Conservation (phyloP, 495 filamentous ascomycete genomes). For the Penicillium silybi region DNA sequence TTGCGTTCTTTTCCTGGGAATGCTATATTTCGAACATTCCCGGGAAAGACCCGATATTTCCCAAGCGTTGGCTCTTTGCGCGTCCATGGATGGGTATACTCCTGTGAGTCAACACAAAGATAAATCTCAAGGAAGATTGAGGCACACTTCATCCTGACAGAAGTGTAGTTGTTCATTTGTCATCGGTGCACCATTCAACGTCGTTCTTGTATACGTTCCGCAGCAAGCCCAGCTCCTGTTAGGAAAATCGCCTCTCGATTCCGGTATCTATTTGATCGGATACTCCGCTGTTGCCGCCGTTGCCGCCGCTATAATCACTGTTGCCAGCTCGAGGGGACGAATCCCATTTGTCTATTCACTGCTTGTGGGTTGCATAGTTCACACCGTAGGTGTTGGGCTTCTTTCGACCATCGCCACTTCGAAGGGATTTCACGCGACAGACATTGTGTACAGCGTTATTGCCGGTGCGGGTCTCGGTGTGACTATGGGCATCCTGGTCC, state of each 20-base stretch:
- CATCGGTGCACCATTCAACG: conserved; percentile 52
- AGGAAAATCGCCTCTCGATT: conserved; percentile 31
- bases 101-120: conserved; percentile 18
- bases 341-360: conserved; percentile 50
- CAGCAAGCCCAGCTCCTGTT: conserved; percentile 58
- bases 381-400: conserved; percentile 49
- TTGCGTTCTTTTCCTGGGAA: conserved; percentile 38
- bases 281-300: conserved; percentile 43
- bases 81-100: conserved; percentile 31
- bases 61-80: conserved; percentile 31
- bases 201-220: conserved; percentile 53
- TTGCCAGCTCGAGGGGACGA: conserved; percentile 34
- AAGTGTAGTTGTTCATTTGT: conserved; percentile 21
- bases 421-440: conserved; percentile 23
- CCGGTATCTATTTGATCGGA: conserved; percentile 58
- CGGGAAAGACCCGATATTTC: conserved; percentile 34
- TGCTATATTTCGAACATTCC: conserved; percentile 27
- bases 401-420: conserved; percentile 39
- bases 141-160: not conserved
- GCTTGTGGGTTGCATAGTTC: conserved; percentile 39
- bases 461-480: conserved; percentile 49
- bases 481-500: conserved; percentile 40
- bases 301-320: conserved; percentile 47
- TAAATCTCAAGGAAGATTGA: not conserved
- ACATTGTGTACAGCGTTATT: conserved; percentile 52